Evolutionary conservation across 805 yeast species (phyloP), one percentile per base, ranked within the genome.

Genomic region (Blastobotrys attinorum): DNA sequence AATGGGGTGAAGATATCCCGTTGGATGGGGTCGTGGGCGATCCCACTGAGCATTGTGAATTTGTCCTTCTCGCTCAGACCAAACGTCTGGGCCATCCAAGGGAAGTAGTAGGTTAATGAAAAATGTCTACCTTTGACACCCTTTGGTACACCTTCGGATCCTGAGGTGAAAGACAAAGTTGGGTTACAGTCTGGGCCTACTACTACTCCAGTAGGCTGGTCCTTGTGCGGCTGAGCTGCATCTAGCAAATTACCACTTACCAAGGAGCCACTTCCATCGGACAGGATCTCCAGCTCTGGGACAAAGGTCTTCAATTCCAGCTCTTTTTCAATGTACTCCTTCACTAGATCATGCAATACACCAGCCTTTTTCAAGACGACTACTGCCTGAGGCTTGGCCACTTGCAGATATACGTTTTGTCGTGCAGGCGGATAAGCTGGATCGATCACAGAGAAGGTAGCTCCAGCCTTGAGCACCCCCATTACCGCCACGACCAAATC

Each of bases 371-470:
- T 81, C 53, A 92, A 79, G 16, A 89, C 95, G 48, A 92, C 81
- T 54, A 92, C 73, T 51, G 95, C 98, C 54, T 69, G 76, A 27
- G 99, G 99, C 63, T 83, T 79, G 31, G 98, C 97, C 13, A 92
- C 99, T 39, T 84, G 79, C 45, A 92, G 72, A 63, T 92, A 92
- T 48, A 92, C 77, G 51, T 86, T 92, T 65, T 92, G 99, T 65
- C 99, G 79, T 7, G 95, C 95, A 15, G 98, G 96, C 35, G 99
- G 99, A 63, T 92, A 92, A 3, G 97, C 97, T 5, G 98, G 98
- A 61, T 92, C 99, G 51, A 92, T 94, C 18, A 92, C 99, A 7
- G 97, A 89, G 63, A 92, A 92, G 0, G 98, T 90, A 15, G 96
- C 97, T 55, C 99, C 99, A 1, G 98, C 97, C 67, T 92, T 92